A percentile compares a stretch with the other conserved stretches of the same genome.
phyloP scores from a whole-genome alignment of 176 grass and related monocot species.

The Raddia distichophylla region DNA sequence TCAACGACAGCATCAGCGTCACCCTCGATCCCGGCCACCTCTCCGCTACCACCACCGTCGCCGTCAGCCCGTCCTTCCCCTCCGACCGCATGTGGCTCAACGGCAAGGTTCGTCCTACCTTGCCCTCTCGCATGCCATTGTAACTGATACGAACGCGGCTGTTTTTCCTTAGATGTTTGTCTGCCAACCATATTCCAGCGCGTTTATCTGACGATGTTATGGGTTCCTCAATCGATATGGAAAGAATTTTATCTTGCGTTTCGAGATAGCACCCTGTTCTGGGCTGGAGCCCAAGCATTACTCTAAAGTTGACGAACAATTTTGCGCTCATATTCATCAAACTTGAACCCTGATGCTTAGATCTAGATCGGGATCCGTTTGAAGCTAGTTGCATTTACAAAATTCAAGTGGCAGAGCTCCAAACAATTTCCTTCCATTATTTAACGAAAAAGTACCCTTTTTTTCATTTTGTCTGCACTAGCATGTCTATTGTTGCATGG shows the following conservation, averaged over 20 bases:
- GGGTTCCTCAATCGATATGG: neutral
- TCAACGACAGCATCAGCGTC: constrained; percentile 97
- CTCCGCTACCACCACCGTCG: constrained; percentile 93
- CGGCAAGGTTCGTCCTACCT: constrained; percentile 56
- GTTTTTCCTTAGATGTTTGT: neutral
- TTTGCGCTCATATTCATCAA: neutral
- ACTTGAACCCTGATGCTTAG: neutral
- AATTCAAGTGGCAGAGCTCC: neutral
- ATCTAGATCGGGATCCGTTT: constrained; percentile 24
- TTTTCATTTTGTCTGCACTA: neutral
- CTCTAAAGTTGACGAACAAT: neutral
- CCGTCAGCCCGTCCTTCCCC: constrained; percentile 82
- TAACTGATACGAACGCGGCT: neutral
- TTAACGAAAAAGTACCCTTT: neutral
- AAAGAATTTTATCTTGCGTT: neutral
- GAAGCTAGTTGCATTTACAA: neutral
- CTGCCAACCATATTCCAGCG: neutral
- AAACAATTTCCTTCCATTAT: neutral
- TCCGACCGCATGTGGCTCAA: constrained; percentile 98
- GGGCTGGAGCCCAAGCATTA: neutral
- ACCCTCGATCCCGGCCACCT: constrained; percentile 94
- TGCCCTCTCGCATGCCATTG: neutral
- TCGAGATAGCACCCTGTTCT: neutral
- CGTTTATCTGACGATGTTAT: neutral
- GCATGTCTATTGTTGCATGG: neutral